phyloP scores from a whole-genome alignment of 1,284 basidiomycete genomes.

The Agroathelia rolfsii region DNA sequence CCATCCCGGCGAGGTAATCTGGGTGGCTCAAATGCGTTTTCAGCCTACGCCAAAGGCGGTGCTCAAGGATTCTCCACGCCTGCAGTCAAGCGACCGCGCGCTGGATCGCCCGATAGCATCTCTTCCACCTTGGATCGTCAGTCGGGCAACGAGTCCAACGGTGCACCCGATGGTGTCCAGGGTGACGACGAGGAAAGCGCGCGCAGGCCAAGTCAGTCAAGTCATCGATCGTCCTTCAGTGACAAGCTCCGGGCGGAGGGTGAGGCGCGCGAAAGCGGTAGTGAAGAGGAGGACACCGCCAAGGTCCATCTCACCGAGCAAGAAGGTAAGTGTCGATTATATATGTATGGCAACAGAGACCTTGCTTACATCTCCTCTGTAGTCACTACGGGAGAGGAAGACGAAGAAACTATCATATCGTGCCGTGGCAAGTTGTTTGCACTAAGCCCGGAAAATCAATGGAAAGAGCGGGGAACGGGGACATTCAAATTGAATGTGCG shows the following conservation, averaged over 20 bases:
- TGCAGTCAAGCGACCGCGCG: slow-evolving; percentile 39
- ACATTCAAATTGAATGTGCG: slow-evolving; percentile 74
- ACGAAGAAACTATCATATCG: slow-evolving; percentile 78
- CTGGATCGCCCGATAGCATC: slow-evolving; percentile 35
- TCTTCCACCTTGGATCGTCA: too few relatives aligned
- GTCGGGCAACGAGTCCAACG: too few relatives aligned
- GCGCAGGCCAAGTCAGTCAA: slow-evolving; percentile 25
- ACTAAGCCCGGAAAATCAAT: slow-evolving; percentile 55
- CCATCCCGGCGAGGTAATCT: slow-evolving; percentile 32
- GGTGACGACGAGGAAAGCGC: slow-evolving; percentile 31
- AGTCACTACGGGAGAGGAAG: slow-evolving; percentile 90
- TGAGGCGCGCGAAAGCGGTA: slow-evolving; percentile 41
- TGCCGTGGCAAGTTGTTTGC: slow-evolving; percentile 80
- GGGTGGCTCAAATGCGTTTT: slow-evolving; percentile 41
- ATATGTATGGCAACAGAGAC: slow-evolving; percentile 6
- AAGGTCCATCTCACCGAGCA: slow-evolving; percentile 51
- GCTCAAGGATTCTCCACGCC: slow-evolving; percentile 42
- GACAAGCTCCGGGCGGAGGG: slow-evolving; percentile 53
- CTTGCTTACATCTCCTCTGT: slow-evolving; percentile 8
- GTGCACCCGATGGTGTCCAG: slow-evolving; percentile 15
- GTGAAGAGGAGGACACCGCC: too few relatives aligned
- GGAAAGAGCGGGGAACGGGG: slow-evolving; percentile 88
- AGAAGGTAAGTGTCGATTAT: slow-evolving; percentile 65
- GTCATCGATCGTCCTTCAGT: slow-evolving; percentile 35
- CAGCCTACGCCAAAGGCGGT: slow-evolving; percentile 43